phyloP scores from a whole-genome alignment of 768 basidiomycete genomes.

The Hericium erinaceus region DNA sequence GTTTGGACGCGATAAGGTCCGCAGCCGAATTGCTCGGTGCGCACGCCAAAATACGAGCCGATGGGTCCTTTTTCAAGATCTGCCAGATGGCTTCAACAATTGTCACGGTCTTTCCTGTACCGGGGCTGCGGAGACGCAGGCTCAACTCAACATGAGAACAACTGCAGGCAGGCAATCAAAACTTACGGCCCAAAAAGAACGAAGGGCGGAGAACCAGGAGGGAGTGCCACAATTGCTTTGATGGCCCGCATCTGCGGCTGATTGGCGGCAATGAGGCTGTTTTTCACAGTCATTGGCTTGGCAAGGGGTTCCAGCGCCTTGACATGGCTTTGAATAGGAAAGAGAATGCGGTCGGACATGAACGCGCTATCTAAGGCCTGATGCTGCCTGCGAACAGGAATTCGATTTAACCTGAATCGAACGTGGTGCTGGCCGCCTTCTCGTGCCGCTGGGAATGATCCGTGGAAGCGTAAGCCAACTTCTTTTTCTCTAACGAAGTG shows the following conservation, averaged over 20 bases:
- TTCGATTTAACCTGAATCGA: constrained; percentile 45
- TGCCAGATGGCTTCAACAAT: constrained; percentile 56
- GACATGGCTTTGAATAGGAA: constrained; percentile 26
- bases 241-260: constrained; percentile 43
- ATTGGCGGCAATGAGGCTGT: constrained; percentile 29
- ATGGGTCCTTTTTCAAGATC: constrained; percentile 31
- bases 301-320: not conserved
- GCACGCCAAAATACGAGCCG: constrained; percentile 47
- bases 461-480: constrained; percentile 25
- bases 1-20: constrained; percentile 41
- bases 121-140: constrained; percentile 30
- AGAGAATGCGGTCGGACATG: constrained; percentile 32
- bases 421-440: constrained; percentile 38
- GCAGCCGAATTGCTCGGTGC: constrained; percentile 64
- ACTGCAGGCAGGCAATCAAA: not conserved
- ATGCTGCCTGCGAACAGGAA: constrained; percentile 46
- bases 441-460: constrained; percentile 28
- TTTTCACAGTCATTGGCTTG: constrained; percentile 19
- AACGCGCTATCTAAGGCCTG: constrained; percentile 34
- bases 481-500: constrained; percentile 29
- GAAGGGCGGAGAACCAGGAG: constrained; percentile 39
- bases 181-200: constrained; percentile 59
- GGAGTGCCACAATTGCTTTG: constrained; percentile 31
- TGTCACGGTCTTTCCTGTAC: constrained; percentile 63
- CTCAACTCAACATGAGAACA: not conserved